Base-by-base conservation (phyloP, 345 rosid genomes). In the Corymbia maculata region DNA sequence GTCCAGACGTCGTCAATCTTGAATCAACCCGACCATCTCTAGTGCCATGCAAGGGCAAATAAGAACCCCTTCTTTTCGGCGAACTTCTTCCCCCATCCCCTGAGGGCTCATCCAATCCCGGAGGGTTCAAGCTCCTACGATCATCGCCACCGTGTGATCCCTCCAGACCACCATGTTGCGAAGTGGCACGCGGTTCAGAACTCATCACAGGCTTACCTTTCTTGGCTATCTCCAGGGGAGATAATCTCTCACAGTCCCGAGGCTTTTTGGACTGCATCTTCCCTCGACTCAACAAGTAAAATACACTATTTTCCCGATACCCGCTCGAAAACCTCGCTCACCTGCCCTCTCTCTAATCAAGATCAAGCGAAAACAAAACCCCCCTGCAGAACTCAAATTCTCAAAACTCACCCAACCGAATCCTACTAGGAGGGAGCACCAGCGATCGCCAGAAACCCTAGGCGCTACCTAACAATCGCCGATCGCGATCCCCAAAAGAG, bases 241-340 rank as follows among this genome's bases (percentile, higher is more conserved):
- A 90, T 57, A 82, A 42, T 21, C 79, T 82, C 64, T 79, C 84
- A 57, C 85, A 87, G 79, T 93, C 94, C 55, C 88, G 92, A 80
- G 85, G 88, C 89, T 92, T 93, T 90, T 94, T 88, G 86, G 94
- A 89, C 53, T 94, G 93, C 96, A 94, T 93, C 90, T 88, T 92
- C 79, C 21, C 70, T 9, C 19, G 5, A 16, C 59, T 51, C 66
- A 24, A 75, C 21, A 50, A 75, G 45, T 28, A 52, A 87, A 70
- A 7, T 16, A 75, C 49, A 36, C 82, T 75, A 75, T 42, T 42
- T 68, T 22, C 61, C 80, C 24, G 45, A 68, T 32, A 45, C 80
- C 21, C 9, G 79, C 79, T 30, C 10, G 9, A 30, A 66, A 68
- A 9, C 80, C 80, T 70, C 24, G 9, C 49, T 42, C 45, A 49